Conservation (phyloP, 2,329 filamentous ascomycete species). For the Cercospora zeina region DNA sequence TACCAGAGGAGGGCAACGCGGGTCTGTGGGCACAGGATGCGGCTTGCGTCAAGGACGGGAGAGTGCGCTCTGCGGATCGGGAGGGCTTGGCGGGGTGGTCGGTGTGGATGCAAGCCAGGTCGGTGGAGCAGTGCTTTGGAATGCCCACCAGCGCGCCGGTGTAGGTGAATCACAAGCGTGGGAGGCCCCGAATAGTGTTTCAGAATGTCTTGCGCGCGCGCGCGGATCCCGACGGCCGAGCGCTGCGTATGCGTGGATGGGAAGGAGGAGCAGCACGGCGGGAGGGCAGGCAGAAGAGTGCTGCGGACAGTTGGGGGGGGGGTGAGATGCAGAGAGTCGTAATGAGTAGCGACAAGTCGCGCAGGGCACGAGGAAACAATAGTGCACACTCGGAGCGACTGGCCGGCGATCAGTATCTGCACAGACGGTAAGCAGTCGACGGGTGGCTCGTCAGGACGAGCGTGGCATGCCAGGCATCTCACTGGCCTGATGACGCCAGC, state of each 20-base stretch:
- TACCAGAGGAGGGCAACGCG: constrained; percentile 32
- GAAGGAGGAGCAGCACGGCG: constrained; percentile 16
- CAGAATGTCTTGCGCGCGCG: constrained; percentile 25
- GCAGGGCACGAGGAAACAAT: constrained; percentile 17
- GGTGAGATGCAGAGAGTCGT: background rate
- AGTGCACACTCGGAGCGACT: constrained; percentile 20
- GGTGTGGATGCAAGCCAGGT: constrained; percentile 37
- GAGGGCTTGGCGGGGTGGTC: constrained; percentile 28
- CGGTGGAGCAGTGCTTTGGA: constrained; percentile 33
- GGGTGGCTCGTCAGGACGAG: constrained; percentile 24
- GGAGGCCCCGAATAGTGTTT: constrained; percentile 24
- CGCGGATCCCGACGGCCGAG: constrained; percentile 20
- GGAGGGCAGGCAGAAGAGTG: constrained; percentile 10
- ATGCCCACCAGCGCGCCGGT: constrained; percentile 34
- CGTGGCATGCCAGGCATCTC: constrained; percentile 29
- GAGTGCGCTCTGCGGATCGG: constrained; percentile 27
- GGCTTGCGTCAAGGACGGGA: constrained; percentile 30
- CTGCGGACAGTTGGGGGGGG: constrained; percentile 8
- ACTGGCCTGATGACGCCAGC: constrained; percentile 38
- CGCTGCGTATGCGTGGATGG: constrained; percentile 20
- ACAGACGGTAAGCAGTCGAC: constrained; percentile 20
- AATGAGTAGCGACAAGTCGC: constrained; percentile 18
- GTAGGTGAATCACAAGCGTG: constrained; percentile 34
- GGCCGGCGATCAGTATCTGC: constrained; percentile 30
- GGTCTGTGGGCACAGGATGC: constrained; percentile 31